A percentile compares a stretch with the other conserved stretches of the same genome.
Conservation (phyloP, 1,284 basidiomycete species). For the Trametes sp. region DNA sequence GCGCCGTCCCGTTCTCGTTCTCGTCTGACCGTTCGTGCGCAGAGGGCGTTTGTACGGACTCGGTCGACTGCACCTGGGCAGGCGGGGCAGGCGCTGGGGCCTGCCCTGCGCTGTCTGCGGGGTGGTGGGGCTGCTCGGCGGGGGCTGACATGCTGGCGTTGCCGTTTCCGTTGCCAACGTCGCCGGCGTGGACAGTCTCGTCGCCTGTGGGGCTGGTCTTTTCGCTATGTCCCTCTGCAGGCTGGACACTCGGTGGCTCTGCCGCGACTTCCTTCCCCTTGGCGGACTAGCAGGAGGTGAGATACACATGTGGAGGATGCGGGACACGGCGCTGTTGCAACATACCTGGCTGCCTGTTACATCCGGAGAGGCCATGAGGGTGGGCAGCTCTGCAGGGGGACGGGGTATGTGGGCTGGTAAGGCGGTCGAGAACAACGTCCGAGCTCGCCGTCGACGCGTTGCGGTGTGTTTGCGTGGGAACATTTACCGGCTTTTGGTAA, state of each 20-base stretch:
- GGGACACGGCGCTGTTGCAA: background rate
- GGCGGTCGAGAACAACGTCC: slow-evolving; percentile 38
- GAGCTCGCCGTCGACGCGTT: slow-evolving; percentile 39
- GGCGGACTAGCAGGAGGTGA: slow-evolving; percentile 34
- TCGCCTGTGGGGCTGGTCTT: slow-evolving; percentile 27
- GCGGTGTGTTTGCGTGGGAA: slow-evolving; percentile 40
- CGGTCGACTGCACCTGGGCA: slow-evolving; percentile 25
- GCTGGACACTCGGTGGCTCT: slow-evolving; percentile 38
- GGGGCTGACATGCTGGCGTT: slow-evolving; percentile 28
- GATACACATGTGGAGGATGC: slow-evolving; percentile 21
- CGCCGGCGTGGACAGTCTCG: slow-evolving; percentile 21
- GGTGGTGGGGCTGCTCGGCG: slow-evolving; percentile 25
- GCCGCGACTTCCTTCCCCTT: slow-evolving; percentile 41
- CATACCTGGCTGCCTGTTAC: slow-evolving; percentile 32
- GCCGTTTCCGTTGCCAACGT: slow-evolving; percentile 30
- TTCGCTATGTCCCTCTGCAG: slow-evolving; percentile 39
- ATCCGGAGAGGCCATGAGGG: slow-evolving; percentile 40
- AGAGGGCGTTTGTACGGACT: slow-evolving; percentile 17
- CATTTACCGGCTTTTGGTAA: slow-evolving; percentile 20
- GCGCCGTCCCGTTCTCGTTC: slow-evolving; percentile 39
- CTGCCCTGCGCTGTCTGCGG: slow-evolving; percentile 38
- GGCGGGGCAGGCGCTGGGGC: slow-evolving; percentile 35
- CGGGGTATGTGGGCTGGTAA: slow-evolving; percentile 40
- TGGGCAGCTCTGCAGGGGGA: slow-evolving; percentile 41
- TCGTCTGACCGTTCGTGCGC: slow-evolving; percentile 32